Base-by-base conservation (phyloP, 2,329 filamentous ascomycete species). In the Hysterium pulicare region DNA sequence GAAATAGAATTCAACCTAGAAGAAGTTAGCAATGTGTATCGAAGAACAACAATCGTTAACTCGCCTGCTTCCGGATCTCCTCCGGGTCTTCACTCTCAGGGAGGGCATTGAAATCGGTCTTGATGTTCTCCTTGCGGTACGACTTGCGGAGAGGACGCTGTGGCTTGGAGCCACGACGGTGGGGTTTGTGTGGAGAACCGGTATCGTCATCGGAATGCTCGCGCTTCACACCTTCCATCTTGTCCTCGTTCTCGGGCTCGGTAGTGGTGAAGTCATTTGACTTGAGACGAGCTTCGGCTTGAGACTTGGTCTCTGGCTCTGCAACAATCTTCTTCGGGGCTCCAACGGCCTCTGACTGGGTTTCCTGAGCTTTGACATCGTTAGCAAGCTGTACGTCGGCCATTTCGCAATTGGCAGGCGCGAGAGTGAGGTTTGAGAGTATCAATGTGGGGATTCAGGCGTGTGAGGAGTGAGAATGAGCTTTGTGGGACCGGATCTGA, bases 1-100 rank as follows among this genome's bases (percentile, higher is more conserved):
- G 71, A 96, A 95, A 77, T 96, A 96, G 70, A 95, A 96, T 66
- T 96, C 90, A 57, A 95, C 87, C 86, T 94, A 54, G 22, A 39
- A 28, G 5, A n/a, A 28, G 44, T 59, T 49, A 62, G 57, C 35
- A 28, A 33, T 4, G 5, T 15, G 24, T 32, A 30, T 23, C 5
- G 37, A 13, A 20, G 23, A 13, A 40, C 34, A 35, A 22, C 11
- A 9, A 8, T 20, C 20, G 26, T 17, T 26, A 26, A 48, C 65
- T 63, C 73, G 87, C 86, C 77, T 94, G 90, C 62, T 84, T 84
- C 65, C 88, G 85, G 59, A 96, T 95, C 69, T 86, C 80, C 19
- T 75, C 76, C 1, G 86, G 86, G 66, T 96, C 87, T 56, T 86
- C 82, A 19, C 84, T 85, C 61, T 88, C 83, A 37, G 81, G 82